A percentile compares a stretch with the other conserved stretches of the same genome.
These are phyloP conservation scores for Neopestalotiopsis sp. DNA, from an alignment of 2,329 filamentous ascomycete genomes.

Conservation along the genomic window DNA sequence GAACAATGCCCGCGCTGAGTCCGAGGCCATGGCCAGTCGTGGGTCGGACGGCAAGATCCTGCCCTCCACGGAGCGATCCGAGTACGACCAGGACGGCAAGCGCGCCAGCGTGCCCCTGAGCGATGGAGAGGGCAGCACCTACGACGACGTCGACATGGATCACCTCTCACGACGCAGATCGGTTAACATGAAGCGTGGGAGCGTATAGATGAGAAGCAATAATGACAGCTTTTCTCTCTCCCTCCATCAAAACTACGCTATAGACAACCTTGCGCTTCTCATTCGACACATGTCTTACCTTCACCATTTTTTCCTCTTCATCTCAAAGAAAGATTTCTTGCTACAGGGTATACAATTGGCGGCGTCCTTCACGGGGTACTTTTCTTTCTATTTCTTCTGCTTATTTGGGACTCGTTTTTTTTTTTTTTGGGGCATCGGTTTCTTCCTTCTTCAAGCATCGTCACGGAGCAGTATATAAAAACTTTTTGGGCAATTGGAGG, in stretches of 20 bases:
- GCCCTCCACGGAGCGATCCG: constrained; percentile 41
- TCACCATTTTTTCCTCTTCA: background rate
- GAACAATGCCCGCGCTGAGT: constrained; percentile 58
- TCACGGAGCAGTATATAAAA: constrained; percentile 9
- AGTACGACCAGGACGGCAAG: constrained; percentile 42
- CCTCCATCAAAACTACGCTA: no score
- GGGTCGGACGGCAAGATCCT: constrained; percentile 42
- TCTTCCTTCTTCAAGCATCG: background rate
- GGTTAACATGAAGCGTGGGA: constrained; percentile 49
- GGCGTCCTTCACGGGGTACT: background rate
- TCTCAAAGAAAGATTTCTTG: constrained; percentile 5
- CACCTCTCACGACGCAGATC: constrained; percentile 37
- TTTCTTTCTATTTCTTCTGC: background rate
- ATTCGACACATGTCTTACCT: background rate
- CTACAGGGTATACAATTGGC: background rate
- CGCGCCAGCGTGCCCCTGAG: constrained; percentile 45
- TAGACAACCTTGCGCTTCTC: background rate
- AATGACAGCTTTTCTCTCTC: background rate
- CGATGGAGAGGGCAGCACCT: constrained; percentile 51
- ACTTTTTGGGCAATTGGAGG: background rate
- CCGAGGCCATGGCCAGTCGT: constrained; percentile 49
- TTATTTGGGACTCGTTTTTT: background rate
- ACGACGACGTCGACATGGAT: constrained; percentile 48
- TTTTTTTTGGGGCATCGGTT: background rate
- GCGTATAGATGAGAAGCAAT: constrained; percentile 39